phyloP scores from a whole-genome alignment of 805 yeast genomes.

The Ogataea populi-albae region DNA sequence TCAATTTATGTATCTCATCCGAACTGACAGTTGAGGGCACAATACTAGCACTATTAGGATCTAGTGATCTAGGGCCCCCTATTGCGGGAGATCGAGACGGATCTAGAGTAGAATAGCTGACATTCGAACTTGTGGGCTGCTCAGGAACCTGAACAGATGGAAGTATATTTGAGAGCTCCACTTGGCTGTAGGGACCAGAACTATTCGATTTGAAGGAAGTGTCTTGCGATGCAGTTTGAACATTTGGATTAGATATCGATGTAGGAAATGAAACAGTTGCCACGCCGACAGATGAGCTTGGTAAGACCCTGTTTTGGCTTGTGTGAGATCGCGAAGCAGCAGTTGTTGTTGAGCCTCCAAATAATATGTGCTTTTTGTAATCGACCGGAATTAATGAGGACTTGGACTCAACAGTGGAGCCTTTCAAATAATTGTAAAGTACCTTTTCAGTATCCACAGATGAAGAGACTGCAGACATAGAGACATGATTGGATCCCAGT shows the following conservation, averaged over 20 bases:
- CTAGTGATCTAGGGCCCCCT: conserved; percentile 25
- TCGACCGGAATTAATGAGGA: conserved; percentile 58
- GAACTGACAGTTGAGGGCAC: background rate
- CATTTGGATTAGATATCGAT: conserved; percentile 2
- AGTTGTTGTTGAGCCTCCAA: conserved; percentile 20
- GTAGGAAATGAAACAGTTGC: conserved; percentile 2
- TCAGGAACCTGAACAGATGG: background rate
- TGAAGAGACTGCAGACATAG: conserved; percentile 75
- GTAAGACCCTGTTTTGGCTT: conserved; percentile 3
- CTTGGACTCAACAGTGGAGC: conserved; percentile 34
- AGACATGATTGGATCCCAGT: conserved; percentile 42
- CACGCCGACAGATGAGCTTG: conserved; percentile 5
- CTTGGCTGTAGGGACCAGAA: background rate
- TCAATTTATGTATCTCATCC: conserved; percentile 2
- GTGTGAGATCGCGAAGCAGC: background rate
- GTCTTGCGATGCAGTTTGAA: conserved; percentile 3
- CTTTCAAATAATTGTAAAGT: conserved; percentile 60
- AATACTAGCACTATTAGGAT: conserved; percentile 1
- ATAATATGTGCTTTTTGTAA: conserved; percentile 67
- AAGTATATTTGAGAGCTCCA: background rate
- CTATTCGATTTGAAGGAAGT: no score
- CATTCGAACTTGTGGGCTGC: background rate
- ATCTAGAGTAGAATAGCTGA: conserved; percentile 26
- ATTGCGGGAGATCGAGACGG: conserved; percentile 21
- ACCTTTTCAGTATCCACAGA: conserved; percentile 82